Evolutionary conservation across 2,329 filamentous ascomycete species (phyloP).

Genomic region (Exophiala viscosa): DNA sequence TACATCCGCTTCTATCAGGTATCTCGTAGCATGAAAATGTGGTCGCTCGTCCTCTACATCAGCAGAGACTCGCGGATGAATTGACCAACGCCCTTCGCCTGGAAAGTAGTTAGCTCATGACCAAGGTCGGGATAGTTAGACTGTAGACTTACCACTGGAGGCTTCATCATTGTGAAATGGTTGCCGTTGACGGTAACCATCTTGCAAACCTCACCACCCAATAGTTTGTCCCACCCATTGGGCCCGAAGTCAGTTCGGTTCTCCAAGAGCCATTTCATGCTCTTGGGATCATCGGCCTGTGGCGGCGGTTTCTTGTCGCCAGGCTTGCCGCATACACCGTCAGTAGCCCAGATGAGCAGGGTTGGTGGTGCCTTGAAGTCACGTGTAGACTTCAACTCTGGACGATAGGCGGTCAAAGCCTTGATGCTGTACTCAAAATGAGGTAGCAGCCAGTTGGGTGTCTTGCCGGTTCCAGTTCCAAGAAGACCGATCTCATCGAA

Average conservation of each 20-base stretch:
- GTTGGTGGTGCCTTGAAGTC: conserved; percentile 41
- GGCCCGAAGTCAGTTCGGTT: conserved; percentile 47
- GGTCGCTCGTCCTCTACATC: conserved; percentile 1
- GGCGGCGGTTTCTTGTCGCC: conserved; percentile 40
- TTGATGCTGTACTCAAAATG: conserved; percentile 52
- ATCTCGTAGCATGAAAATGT: conserved; percentile 4
- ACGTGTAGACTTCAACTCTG: conserved; percentile 26
- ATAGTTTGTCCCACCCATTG: conserved; percentile 47
- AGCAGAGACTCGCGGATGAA: conserved; percentile 28
- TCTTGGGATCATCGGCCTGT: conserved; percentile 42
- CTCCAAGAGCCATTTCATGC: conserved; percentile 49
- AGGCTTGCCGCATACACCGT: conserved; percentile 45
- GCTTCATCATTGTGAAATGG: conserved; percentile 42
- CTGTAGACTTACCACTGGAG: conserved; percentile 29
- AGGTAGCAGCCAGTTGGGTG: conserved; percentile 49
- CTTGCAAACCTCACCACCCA: conserved; percentile 37
- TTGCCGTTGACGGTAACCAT: conserved; percentile 35
- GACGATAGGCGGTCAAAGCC: conserved; percentile 44
- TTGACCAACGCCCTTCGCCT: conserved; percentile 29
- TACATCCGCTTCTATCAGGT: conserved; percentile 12
- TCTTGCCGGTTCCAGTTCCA: conserved; percentile 41
- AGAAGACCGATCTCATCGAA: conserved; percentile 48
- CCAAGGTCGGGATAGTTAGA: not conserved
- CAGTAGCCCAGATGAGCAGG: conserved; percentile 47
- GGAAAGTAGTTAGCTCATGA: conserved; percentile 11